Evolutionary conservation across 1,284 basidiomycete species (phyloP).

Genomic region (Stereum hirsutum): DNA sequence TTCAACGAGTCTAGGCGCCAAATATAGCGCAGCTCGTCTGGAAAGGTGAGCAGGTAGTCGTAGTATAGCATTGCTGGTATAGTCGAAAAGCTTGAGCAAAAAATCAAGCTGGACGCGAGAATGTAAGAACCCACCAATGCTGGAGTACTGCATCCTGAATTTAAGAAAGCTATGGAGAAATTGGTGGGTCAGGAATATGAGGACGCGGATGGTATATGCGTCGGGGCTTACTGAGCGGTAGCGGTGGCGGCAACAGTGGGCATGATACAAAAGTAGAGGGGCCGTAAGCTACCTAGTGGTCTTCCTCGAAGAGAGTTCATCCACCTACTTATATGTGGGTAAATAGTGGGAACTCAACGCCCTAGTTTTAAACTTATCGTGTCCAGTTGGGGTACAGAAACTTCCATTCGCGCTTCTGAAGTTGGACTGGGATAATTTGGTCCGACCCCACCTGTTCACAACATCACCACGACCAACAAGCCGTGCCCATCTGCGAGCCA

Average conservation of each 20-base stretch:
- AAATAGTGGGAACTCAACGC: no score
- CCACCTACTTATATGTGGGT: no score
- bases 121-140: slow-evolving; percentile 16
- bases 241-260: neutral
- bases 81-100: neutral
- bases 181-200: neutral
- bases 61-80: slow-evolving; percentile 18
- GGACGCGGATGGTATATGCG: neutral
- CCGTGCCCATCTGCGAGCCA: no score
- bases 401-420: no score
- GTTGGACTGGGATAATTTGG: no score
- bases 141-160: slow-evolving; percentile 21
- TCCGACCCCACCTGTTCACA: no score
- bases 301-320: no score
- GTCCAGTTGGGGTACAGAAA: no score
- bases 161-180: slow-evolving; percentile 16
- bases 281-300: no score
- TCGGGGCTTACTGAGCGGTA: slow-evolving; percentile 3
- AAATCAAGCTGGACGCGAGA: neutral
- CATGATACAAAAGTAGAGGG: neutral
- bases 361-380: no score
- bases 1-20: slow-evolving; percentile 20
- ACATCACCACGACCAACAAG: no score
- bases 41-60: slow-evolving; percentile 24
- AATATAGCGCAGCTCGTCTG: slow-evolving; percentile 21